Conservation (phyloP, 2,329 filamentous ascomycete species). For the Bipolaris oryzae region DNA sequence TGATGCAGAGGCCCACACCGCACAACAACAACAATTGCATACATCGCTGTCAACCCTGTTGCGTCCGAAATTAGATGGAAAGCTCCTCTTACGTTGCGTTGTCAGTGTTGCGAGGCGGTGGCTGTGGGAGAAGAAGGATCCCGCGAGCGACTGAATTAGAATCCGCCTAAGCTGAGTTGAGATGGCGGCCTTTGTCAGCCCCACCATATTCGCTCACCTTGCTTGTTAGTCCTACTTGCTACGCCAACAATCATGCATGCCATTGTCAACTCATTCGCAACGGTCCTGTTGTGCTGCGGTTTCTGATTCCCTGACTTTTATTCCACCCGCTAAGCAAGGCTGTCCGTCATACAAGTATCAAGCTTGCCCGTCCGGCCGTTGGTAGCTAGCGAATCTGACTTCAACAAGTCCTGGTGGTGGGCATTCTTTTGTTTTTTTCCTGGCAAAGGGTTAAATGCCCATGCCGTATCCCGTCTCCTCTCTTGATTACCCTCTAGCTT, state of each 20-base stretch:
- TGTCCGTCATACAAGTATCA: background rate
- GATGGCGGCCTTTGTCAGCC: slow-evolving; percentile 9
- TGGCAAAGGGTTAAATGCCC: too few relatives aligned
- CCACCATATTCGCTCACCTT: background rate
- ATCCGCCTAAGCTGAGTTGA: slow-evolving; percentile 11
- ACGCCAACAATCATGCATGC: background rate
- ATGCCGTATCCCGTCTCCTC: background rate
- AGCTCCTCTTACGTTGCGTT: background rate
- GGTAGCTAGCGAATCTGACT: too few relatives aligned
- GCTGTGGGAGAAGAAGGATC: slow-evolving; percentile 14
- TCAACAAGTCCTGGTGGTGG: too few relatives aligned
- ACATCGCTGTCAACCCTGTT: background rate
- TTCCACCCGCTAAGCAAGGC: background rate
- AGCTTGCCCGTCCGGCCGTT: too few relatives aligned
- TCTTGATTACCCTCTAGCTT: background rate
- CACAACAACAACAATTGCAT: slow-evolving; percentile 1
- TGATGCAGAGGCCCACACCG: background rate
- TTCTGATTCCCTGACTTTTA: background rate
- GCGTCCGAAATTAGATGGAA: slow-evolving; percentile 3
- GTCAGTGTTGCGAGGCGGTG: slow-evolving; percentile 11
- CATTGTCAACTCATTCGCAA: background rate
- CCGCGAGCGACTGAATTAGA: slow-evolving; percentile 17
- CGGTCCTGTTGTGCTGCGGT: background rate
- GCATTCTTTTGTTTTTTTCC: too few relatives aligned
- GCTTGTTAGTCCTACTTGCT: background rate